Base-by-base conservation (phyloP, 805 yeast species). In the Ogataea paraovalis region DNA sequence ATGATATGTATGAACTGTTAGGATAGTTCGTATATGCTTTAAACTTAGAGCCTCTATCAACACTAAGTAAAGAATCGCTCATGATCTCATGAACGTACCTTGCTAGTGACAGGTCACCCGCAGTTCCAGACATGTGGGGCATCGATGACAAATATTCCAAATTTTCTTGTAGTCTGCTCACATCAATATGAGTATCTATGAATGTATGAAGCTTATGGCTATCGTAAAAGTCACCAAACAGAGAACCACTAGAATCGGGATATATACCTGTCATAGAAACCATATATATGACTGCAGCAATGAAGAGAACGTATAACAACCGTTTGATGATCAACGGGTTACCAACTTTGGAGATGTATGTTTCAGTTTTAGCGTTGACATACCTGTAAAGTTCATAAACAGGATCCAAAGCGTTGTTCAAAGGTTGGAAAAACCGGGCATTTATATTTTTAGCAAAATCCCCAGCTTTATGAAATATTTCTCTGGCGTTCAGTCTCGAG, bases 51-150 rank as follows among this genome's bases (percentile, higher is more conserved):
- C 79, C 75, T 39, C 79, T 82, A 4, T 79, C 74, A 2, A 66
- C 49, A 25, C 69, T 67, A 19, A 90, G 51, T 2, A 87, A 86
- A 52, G 82, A 79, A 44, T 79, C 75, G 20, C 66, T 61, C 66
- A 86, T 79, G 42, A 78, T 77, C 21, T 76, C 76, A 50, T 79
- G 73, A 14, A 91, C 71, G 60, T 83, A 89, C 48, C 76, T 72
- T 2, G 89, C 83, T 33, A 90, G 67, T 0, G 92, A 76, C 49
- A 80, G 65, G 63, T 89, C 97, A 18, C 96, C 98, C 14, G 80
- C 78, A 2, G 97, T 84, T 3, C 98, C 98, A 0, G 97, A 81
- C 53, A 85, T 66, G 62, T 90, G 97, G 2, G 96, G 89, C 81
- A 89, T 80, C 7, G 86, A 77, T 23, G 91, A 81, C 21, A 89